Conservation (phyloP, 371 early-diverging fungal genomes). For the Homolaphlyctis polyrhiza region DNA sequence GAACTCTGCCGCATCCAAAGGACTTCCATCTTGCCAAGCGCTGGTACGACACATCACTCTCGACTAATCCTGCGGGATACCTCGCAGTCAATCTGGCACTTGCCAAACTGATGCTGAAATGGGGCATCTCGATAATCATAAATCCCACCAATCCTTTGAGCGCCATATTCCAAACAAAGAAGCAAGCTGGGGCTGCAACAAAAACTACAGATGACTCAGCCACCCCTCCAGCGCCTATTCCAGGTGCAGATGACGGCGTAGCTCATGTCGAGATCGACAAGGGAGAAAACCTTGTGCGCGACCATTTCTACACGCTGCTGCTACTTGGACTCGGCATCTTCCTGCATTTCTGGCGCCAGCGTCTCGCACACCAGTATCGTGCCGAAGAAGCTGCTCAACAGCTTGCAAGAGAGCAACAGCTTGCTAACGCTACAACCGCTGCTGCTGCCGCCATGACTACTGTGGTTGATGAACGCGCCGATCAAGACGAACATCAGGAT, state of each 20-base stretch:
- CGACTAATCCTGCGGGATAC: conserved; percentile 71
- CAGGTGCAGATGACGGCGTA: not conserved
- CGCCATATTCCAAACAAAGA: not conserved
- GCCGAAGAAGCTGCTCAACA: not conserved
- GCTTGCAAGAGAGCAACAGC: not conserved
- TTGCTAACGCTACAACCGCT: not conserved
- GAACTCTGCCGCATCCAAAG: conserved; percentile 16
- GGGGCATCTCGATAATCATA: too few species aligned
- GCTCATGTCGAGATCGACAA: not conserved
- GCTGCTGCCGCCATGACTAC: not conserved
- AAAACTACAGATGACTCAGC: not conserved
- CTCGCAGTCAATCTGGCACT: conserved; percentile 78
- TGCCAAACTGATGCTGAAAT: conserved; percentile 61
- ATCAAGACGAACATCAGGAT: too few species aligned
- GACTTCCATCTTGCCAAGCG: conserved; percentile 92
- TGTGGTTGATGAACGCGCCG: too few species aligned
- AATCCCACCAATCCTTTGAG: conserved; percentile 1
- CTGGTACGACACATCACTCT: conserved; percentile 75
- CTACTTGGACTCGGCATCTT: not conserved
- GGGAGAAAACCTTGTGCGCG: not conserved
- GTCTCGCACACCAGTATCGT: not conserved
- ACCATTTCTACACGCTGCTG: not conserved
- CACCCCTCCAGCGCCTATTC: not conserved
- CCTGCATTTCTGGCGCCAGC: not conserved
- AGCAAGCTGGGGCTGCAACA: not conserved